Evolutionary conservation across 75 land plant genomes (phyloP), one percentile per base, ranked within the genome.

Genomic region (Pinus tabuliformis): DNA sequence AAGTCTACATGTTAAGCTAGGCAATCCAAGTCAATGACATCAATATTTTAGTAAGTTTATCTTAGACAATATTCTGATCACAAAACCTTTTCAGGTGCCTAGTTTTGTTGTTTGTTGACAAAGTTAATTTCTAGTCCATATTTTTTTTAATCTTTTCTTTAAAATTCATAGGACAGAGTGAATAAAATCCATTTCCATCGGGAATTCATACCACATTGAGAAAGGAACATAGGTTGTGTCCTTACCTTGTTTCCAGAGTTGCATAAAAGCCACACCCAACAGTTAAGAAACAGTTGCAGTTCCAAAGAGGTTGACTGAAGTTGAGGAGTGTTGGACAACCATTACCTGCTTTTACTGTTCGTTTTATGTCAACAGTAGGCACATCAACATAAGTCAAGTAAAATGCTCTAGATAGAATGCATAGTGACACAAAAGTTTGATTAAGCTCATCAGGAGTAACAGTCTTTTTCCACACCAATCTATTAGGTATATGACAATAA

Each of bases 401-500:
- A 75, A 97, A 95, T 2, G 99, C 81, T 24, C 80, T 83, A 36
- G 93, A 83, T 24, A 97, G 83, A 18, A 97, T 7, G 59, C 64
- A 30, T 20, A 97, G 91, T 39, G 99, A 89, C 17, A 91, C 15
- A 21, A 94, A 65, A 24, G 92, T 98, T 98, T 98, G 30, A 71
- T 57, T 72, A 97, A 77, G 84, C 98, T 94, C 36, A 82, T 58
- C 13, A 92, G 78, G 6, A 91, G 91, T 62, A 97, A 77, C 5
- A 74, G 77, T 17, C 90, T 83, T 58, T 98, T 76, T 11, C 99
- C 99, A 60, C 78, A 79, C 61, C 89, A 93, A 74, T 97, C 99
- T 37, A 97, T 97, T 12, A 94, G 86, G 79, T 83, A 85, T 58
- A 97, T 97, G 16, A 98, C 99, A 62, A 88, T 78, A 39, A 95